Evolutionary conservation across 179 eudicot species (phyloP), one percentile per base, ranked within the genome.

Genomic region (Beta lomatogona): DNA sequence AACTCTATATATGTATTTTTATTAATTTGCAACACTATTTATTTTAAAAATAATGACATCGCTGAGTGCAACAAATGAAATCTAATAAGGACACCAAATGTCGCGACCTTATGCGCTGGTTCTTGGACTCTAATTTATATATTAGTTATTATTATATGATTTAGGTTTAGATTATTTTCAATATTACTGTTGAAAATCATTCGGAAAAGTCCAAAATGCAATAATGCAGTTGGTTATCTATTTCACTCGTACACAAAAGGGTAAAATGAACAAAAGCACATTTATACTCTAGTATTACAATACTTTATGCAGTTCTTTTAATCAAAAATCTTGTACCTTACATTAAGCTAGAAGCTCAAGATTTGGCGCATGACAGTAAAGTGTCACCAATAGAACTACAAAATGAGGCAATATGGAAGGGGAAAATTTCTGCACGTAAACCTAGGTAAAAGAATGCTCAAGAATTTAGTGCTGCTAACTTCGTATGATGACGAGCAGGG

Each of bases 371-470:
- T 3, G 55, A 57, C 71, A 60, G 19, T 74, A 73, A 74, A 28
- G 1, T 80, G 75, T 67, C 73, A 36, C 1, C 58, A 81, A 63
- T 58, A 65, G 15, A 63, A 15, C 82, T 79, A 83, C 75, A 73
- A 77, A 71, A 77, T 64, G 48, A 73, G 68, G 77, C 58, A 74
- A 66, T 67, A 36, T 67, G 54, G 45, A 67, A 14, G 55, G 52
- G 59, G 63, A 45, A 60, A 41, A 75, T 14, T 73, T 79, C 77
- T 65, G 77, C 80, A 78, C 6, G 64, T 77, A 84, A 73, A 78
- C 65, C 71, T 68, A 75, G 19, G 59, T 74, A 83, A 75, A 83
- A 74, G 83, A 85, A 81, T 69, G 79, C 65, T 74, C 82, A 81
- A 81, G 63, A 85, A 65, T 60, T 50, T 25, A 80, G 77, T 61